Base-by-base conservation (phyloP, 352 stramenopile genomes). In the Pythium apleroticum region DNA sequence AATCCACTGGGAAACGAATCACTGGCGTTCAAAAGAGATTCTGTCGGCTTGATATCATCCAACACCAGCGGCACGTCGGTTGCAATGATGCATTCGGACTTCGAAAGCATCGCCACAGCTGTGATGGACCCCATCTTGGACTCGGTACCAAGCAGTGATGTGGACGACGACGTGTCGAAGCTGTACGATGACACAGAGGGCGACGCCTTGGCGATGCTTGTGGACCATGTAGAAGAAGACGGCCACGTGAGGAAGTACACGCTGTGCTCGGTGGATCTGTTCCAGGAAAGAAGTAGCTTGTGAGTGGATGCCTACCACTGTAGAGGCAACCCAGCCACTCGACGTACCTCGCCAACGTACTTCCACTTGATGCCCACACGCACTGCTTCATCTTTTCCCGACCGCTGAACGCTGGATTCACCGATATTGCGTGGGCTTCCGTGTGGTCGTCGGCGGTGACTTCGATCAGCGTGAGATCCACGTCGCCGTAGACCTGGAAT, bases 321-420 rank as follows among this genome's bases (percentile, higher is more conserved):
- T 4, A 17, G 15, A 46, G 37, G 2, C 4, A 46, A 22, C 4
- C 52, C 11, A 25, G 4, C 19, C 9, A 35, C n/a, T 37, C n/a
- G 22, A 58, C 76, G 30, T 50, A 86, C 79, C 77, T 45, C 19
- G 76, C 80, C 10, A 82, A 58, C 31, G 70, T 66, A 35, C 79
- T 46, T 12, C 79, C 79, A 33, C 68, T 79, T 20, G 75, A 71
- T 54, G 73, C 86, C 79, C 79, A 88, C 10, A 66, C 74, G 27
- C 65, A 77, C 3, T 66, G 52, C 19, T 68, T 71, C 64, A 69
- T 77, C 8, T 62, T 56, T 0, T 68, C 28, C 24, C 66, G 52
- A 9, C 22, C 39, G 27, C 54, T 61, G 12, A 30, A 55, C 25
- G 31, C 54, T 33, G 43, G 20, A 9, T 39, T n/a, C 4, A 55